These are phyloP conservation scores for Hyphopichia pseudoburtonii DNA, from an alignment of 1,139 yeast genomes.

Conservation along the genomic window DNA sequence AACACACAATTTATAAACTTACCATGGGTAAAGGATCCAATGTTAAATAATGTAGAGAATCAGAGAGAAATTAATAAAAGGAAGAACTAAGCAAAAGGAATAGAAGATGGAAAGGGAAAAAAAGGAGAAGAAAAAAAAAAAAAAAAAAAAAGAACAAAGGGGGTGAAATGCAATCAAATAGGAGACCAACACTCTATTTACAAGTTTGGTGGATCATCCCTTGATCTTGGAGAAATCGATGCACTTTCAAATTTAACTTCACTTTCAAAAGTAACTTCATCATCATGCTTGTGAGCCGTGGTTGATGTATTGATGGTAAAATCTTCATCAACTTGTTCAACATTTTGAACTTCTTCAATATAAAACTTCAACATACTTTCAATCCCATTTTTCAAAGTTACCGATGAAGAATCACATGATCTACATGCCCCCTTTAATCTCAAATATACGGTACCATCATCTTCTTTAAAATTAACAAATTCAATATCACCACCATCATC, in stretches of 20 bases:
- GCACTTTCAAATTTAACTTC: slow-evolving; percentile 20
- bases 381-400: slow-evolving; percentile 75
- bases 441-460: slow-evolving; percentile 63
- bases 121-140: not conserved
- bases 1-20: too few species aligned
- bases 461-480: slow-evolving; percentile 63
- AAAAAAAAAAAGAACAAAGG: not conserved
- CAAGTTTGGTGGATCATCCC: slow-evolving; percentile 47
- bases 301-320: slow-evolving; percentile 10
- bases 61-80: too few species aligned
- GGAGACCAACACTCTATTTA: slow-evolving; percentile 15
- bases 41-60: too few species aligned
- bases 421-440: slow-evolving; percentile 78
- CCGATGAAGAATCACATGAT: slow-evolving; percentile 73
- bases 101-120: not conserved
- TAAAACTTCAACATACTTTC: slow-evolving; percentile 81
- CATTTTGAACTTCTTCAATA: slow-evolving; percentile 73
- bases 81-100: not conserved
- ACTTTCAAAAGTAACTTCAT: slow-evolving; percentile 24
- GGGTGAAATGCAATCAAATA: too few species aligned
- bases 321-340: slow-evolving; percentile 55
- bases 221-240: slow-evolving; percentile 26
- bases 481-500: slow-evolving; percentile 87
- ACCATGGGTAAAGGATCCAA: too few species aligned
- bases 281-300: slow-evolving; percentile 43